Evolutionary conservation across 2,329 filamentous ascomycete species (phyloP).

Genomic region (Pseudogymnoascus sp.): DNA sequence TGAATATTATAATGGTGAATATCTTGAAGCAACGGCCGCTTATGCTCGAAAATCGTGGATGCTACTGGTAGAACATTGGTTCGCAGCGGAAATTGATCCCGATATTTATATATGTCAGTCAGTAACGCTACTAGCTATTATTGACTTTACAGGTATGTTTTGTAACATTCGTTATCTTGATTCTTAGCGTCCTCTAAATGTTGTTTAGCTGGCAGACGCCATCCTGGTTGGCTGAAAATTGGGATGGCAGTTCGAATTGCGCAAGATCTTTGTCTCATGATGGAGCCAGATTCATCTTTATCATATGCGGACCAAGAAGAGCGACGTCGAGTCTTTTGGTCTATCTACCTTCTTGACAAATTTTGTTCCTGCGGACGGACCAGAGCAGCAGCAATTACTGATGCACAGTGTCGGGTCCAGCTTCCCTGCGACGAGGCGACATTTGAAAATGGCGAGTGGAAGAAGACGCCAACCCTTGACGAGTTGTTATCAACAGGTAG

Average conservation of each 20-base stretch:
- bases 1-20: slow-evolving; percentile 22
- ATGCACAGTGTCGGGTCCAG: slow-evolving; percentile 27
- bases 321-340: slow-evolving; percentile 31
- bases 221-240: slow-evolving; percentile 31
- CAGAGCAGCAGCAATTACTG: slow-evolving; percentile 28
- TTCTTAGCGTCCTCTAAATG: not conserved
- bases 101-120: slow-evolving; percentile 31
- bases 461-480: slow-evolving; percentile 14
- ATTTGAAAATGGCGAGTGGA: slow-evolving; percentile 17
- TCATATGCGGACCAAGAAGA: slow-evolving; percentile 26
- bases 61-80: slow-evolving; percentile 28
- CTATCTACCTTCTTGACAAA: slow-evolving; percentile 31
- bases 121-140: slow-evolving; percentile 29
- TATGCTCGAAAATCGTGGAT: slow-evolving; percentile 30
- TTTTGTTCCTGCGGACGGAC: slow-evolving; percentile 30
- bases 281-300: slow-evolving; percentile 23
- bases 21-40: slow-evolving; percentile 19
- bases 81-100: slow-evolving; percentile 25
- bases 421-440: slow-evolving; percentile 25
- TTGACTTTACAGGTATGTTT: slow-evolving; percentile 31
- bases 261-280: slow-evolving; percentile 29
- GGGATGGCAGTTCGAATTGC: slow-evolving; percentile 28
- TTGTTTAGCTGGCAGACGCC: slow-evolving; percentile 24
- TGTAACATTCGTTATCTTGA: not conserved
- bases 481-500: slow-evolving; percentile 9